phyloP scores from a whole-genome alignment of 495 filamentous ascomycete species.

The Parathielavia appendiculata region DNA sequence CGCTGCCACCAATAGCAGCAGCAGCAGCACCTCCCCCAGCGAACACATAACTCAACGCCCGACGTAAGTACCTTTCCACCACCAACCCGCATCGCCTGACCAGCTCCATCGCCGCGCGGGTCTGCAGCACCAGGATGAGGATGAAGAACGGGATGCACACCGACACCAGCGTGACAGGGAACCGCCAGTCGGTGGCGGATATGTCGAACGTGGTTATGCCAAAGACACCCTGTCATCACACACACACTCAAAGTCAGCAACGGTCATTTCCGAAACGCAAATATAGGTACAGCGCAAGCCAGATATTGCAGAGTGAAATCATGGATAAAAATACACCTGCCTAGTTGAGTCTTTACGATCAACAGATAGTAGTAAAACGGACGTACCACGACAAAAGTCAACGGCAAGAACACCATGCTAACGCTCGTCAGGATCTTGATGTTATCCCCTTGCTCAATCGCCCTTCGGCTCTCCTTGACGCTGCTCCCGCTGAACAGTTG shows the following conservation, averaged over 20 bases:
- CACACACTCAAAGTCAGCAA: too few species aligned
- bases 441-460: constrained; percentile 36
- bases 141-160: constrained; percentile 36
- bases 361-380: too few species aligned
- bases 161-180: constrained; percentile 29
- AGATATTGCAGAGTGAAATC: too few species aligned
- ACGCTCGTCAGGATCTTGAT: constrained; percentile 40
- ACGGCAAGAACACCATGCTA: constrained; percentile 39
- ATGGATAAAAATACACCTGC: too few species aligned
- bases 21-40: background rate
- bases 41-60: background rate
- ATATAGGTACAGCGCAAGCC: too few species aligned
- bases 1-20: background rate
- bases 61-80: background rate
- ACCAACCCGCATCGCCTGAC: background rate
- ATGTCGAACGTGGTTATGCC: constrained; percentile 33
- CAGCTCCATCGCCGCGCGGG: constrained; percentile 18
- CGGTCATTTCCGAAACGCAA: too few species aligned
- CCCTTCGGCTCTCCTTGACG: constrained; percentile 31
- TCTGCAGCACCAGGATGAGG: constrained; percentile 30
- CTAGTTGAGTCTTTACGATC: too few species aligned
- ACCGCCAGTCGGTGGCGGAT: constrained; percentile 27
- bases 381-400: constrained; percentile 38
- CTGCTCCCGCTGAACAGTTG: constrained; percentile 34
- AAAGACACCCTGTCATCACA: constrained; percentile 22